A percentile compares a stretch with the other conserved stretches of the same genome.
Conservation (phyloP, 768 basidiomycete species). For the Fomitopsis pulvina region DNA sequence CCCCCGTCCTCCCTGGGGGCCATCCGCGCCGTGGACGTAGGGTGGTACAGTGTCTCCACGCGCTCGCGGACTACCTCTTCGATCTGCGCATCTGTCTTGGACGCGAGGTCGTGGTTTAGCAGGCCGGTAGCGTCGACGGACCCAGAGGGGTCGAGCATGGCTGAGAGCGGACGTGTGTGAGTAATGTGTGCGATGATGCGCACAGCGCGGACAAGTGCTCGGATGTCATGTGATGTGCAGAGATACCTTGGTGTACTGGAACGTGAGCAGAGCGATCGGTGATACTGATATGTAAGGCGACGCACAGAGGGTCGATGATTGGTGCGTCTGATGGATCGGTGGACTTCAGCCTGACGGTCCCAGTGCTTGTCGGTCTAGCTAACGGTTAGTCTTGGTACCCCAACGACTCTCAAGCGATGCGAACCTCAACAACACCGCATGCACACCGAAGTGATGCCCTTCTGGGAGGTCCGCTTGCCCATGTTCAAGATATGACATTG, state of each 20-base stretch:
- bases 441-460: constrained; percentile 19
- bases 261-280: neutral
- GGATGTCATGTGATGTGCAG: constrained; percentile 32
- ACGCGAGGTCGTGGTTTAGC: constrained; percentile 33
- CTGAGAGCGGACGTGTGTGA: constrained; percentile 30
- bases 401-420: neutral
- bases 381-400: neutral
- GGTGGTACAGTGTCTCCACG: constrained; percentile 38
- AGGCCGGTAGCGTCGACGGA: constrained; percentile 19
- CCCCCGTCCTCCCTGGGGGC: constrained; percentile 29
- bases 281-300: neutral
- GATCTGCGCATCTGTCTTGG: constrained; percentile 28
- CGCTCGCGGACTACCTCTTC: constrained; percentile 27
- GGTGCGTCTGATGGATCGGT: constrained; percentile 34
- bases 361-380: constrained; percentile 37
- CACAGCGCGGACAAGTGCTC: constrained; percentile 34
- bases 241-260: constrained; percentile 30
- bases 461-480: constrained; percentile 1
- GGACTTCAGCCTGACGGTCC: constrained; percentile 35
- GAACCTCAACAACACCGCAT: constrained; percentile 27
- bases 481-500: constrained; percentile 19
- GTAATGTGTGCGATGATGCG: constrained; percentile 32
- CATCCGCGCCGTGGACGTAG: constrained; percentile 35
- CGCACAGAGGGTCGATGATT: constrained; percentile 38
- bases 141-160: constrained; percentile 26